Percentiles rank a stretch among this genome's conserved stretches.
Conservation (phyloP, 148 eudicot genomes). For the Rhododendron griersonianum region DNA sequence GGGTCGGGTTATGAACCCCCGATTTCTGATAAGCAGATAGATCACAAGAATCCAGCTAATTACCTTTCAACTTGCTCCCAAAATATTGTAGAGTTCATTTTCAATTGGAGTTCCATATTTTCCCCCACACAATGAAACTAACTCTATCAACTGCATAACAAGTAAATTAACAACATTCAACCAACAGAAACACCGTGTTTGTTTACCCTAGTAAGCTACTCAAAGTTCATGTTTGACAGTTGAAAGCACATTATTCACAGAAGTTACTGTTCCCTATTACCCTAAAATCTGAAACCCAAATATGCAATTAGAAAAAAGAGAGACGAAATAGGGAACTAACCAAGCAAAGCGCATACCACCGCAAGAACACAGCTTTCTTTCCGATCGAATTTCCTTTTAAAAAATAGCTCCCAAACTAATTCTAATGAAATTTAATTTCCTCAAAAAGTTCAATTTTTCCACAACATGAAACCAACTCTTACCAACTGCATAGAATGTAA, state of each 20-base stretch:
- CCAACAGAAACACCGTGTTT: neutral
- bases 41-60: neutral
- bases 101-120: neutral
- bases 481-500: too few species aligned
- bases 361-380: too few species aligned
- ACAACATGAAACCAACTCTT: too few species aligned
- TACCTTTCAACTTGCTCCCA: neutral
- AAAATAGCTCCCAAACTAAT: too few species aligned
- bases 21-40: neutral
- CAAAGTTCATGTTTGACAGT: neutral
- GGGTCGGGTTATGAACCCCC: neutral
- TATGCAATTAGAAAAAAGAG: neutral
- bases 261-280: neutral
- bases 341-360: too few species aligned
- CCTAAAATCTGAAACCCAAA: neutral
- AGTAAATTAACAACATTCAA: neutral
- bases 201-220: slow-evolving; percentile 2
- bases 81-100: neutral
- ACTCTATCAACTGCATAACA: neutral
- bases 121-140: neutral
- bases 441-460: too few species aligned
- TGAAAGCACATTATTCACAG: neutral
- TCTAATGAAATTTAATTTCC: too few species aligned
- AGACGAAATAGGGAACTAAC: too few species aligned
- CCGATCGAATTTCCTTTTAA: too few species aligned